phyloP scores from a whole-genome alignment of 768 basidiomycete genomes.

The Hypholoma fasciculare region DNA sequence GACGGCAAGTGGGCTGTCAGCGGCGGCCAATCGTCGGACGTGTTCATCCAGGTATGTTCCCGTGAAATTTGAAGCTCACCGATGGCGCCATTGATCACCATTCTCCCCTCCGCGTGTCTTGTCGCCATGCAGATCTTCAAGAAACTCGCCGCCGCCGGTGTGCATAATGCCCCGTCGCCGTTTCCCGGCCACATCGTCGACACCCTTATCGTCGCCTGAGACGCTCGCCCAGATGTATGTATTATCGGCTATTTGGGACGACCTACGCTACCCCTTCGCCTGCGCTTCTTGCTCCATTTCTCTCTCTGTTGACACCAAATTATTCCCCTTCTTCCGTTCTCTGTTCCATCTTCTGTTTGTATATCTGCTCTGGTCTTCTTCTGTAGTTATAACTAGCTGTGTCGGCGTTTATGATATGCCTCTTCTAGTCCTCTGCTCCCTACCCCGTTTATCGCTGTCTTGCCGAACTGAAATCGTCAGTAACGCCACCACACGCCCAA shows the following conservation, averaged over 20 bases:
- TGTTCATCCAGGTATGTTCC: conserved; percentile 54
- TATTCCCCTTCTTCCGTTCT: background rate
- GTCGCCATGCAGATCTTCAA: conserved; percentile 39
- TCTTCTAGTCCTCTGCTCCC: background rate
- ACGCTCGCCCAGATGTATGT: conserved; percentile 3
- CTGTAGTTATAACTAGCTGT: background rate
- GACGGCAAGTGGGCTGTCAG: conserved; percentile 77
- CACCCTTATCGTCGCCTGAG: conserved; percentile 26
- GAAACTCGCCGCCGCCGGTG: conserved; percentile 45
- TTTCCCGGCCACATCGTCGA: conserved; percentile 33
- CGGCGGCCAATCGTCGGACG: conserved; percentile 72
- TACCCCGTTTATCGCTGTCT: background rate
- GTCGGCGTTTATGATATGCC: background rate
- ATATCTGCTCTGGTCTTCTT: background rate
- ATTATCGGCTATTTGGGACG: conserved; percentile 7
- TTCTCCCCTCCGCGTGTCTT: background rate
- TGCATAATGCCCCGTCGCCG: conserved; percentile 33
- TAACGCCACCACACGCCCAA: background rate
- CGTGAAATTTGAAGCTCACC: background rate
- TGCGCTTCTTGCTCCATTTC: background rate
- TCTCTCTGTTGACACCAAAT: background rate
- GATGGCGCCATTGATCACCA: background rate
- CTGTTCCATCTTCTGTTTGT: background rate
- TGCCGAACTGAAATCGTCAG: background rate
- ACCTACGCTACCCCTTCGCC: background rate